Percentiles rank a stretch among this genome's conserved stretches.
These are phyloP conservation scores for Neurospora pannonica DNA, from an alignment of 495 filamentous ascomycete species.

Conservation along the genomic window DNA sequence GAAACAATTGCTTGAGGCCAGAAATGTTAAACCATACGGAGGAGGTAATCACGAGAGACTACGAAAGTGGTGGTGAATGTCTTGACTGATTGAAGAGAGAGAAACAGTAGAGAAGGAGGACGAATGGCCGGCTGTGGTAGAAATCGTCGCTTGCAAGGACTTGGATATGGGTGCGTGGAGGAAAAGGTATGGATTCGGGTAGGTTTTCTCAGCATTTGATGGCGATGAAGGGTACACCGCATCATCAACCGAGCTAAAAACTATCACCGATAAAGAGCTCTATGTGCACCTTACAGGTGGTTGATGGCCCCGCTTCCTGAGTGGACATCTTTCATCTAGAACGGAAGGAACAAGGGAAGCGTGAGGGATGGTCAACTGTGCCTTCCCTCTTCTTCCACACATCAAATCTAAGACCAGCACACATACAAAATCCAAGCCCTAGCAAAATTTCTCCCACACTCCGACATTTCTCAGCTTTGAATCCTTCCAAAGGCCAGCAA, in stretches of 20 bases:
- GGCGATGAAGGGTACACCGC: too few species aligned
- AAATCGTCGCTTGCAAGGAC: too few species aligned
- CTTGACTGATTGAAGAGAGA: neutral
- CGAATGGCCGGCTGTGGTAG: too few species aligned
- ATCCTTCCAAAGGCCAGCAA: neutral
- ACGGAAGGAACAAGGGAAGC: neutral
- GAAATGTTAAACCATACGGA: neutral
- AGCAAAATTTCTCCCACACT: neutral
- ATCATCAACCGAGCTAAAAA: too few species aligned
- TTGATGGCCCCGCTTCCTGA: neutral
- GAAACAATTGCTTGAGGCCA: neutral
- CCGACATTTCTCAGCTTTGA: neutral
- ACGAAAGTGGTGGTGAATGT: neutral
- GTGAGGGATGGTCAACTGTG: neutral
- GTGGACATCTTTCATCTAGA: neutral
- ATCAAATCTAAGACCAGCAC: neutral
- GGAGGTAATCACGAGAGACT: neutral
- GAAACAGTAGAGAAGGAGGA: neutral
- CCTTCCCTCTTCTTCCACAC: neutral
- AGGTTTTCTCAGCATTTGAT: too few species aligned
- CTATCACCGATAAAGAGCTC: too few species aligned
- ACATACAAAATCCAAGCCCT: neutral
- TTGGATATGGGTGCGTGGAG: too few species aligned
- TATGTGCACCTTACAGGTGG: neutral
- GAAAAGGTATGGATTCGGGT: too few species aligned